phyloP scores from a whole-genome alignment of 805 yeast genomes.

The Wickerhamiella occidentalis region DNA sequence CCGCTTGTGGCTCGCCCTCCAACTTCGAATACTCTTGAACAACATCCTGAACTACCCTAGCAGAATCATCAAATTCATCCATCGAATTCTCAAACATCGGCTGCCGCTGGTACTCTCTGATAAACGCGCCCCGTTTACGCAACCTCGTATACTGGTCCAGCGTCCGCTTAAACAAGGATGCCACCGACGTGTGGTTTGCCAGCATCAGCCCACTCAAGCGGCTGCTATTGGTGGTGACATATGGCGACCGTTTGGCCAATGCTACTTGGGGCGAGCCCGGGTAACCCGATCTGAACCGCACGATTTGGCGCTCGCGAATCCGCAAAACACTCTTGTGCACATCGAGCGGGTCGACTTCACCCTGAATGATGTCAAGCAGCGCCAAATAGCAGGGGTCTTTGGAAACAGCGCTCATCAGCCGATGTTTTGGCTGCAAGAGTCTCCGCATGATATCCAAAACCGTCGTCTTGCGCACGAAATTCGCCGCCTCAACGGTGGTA shows the following conservation, averaged over 20 bases:
- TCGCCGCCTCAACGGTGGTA: slow-evolving; percentile 47
- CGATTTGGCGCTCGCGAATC: slow-evolving; percentile 32
- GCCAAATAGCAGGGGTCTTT: slow-evolving; percentile 45
- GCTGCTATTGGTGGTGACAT: slow-evolving; percentile 32
- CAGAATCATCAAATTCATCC: slow-evolving; percentile 70
- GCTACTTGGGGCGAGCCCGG: slow-evolving; percentile 70
- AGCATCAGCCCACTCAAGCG: slow-evolving; percentile 69
- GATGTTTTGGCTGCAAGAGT: slow-evolving; percentile 60
- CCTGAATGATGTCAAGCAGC: slow-evolving; percentile 58
- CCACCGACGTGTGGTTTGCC: slow-evolving; percentile 68
- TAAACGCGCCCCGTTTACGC: slow-evolving; percentile 68
- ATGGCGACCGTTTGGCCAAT: slow-evolving; percentile 62
- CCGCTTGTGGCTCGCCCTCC: too few species aligned
- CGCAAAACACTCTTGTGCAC: slow-evolving; percentile 37
- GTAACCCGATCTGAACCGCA: slow-evolving; percentile 77
- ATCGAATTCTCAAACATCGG: slow-evolving; percentile 32
- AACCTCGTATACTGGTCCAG: slow-evolving; percentile 69
- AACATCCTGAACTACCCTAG: slow-evolving; percentile 61
- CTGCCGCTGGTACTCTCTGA: slow-evolving; percentile 54
- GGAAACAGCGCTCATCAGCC: slow-evolving; percentile 46
- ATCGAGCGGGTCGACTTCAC: slow-evolving; percentile 55
- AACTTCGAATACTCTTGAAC: slow-evolving; percentile 61
- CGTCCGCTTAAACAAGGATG: slow-evolving; percentile 51
- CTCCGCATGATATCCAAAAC: slow-evolving; percentile 81
- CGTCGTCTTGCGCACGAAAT: slow-evolving; percentile 53